These are phyloP conservation scores for Cucurbita argyrosperma DNA, from an alignment of 306 rosid genomes.

Conservation along the genomic window DNA sequence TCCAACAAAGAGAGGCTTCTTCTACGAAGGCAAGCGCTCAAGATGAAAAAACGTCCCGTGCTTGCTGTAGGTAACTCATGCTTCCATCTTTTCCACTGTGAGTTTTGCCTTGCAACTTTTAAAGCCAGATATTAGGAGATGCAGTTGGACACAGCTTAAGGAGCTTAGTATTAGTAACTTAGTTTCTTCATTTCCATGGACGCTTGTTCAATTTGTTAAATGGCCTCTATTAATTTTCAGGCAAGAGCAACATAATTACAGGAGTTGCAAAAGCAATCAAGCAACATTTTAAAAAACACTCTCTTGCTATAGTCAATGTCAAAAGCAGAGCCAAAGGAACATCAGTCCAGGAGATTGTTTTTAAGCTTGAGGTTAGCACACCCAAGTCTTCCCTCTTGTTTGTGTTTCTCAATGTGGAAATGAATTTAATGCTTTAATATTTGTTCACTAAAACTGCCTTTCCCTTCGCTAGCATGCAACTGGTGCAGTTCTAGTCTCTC, in stretches of 20 bases:
- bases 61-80: constrained; percentile 55
- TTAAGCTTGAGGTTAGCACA: constrained; percentile 54
- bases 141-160: background rate
- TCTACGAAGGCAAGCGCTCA: constrained; percentile 65
- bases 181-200: background rate
- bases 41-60: constrained; percentile 59
- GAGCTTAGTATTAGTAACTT: background rate
- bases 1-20: constrained; percentile 79
- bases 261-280: constrained; percentile 70
- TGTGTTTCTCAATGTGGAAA: background rate
- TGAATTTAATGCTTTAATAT: constrained; percentile 5
- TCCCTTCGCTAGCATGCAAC: constrained; percentile 48
- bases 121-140: background rate
- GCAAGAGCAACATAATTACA: constrained; percentile 57
- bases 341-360: constrained; percentile 68
- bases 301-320: constrained; percentile 74
- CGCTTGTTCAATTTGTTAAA: background rate
- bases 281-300: constrained; percentile 46
- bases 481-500: constrained; percentile 75
- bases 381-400: constrained; percentile 4
- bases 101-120: background rate
- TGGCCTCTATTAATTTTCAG: constrained; percentile 20
- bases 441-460: background rate
- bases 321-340: constrained; percentile 90
- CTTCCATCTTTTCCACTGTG: background rate